phyloP scores from a whole-genome alignment of 805 yeast species.

The Maudiozyma barnettii region DNA sequence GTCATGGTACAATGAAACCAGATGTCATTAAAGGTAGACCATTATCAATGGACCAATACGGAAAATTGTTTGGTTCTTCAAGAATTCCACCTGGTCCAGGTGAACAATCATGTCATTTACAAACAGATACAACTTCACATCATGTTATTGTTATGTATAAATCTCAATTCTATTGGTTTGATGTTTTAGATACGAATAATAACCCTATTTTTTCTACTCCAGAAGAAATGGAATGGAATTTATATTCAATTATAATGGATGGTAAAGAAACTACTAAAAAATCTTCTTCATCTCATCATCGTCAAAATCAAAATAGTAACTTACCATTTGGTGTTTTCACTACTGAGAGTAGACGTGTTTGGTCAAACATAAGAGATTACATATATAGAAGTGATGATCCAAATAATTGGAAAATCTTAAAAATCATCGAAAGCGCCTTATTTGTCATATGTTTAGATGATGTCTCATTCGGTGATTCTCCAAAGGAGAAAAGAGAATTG shows the following conservation, averaged over 20 bases:
- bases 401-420: constrained; percentile 59
- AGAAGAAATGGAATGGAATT: constrained; percentile 64
- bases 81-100: constrained; percentile 77
- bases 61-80: constrained; percentile 76
- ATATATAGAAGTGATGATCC: constrained; percentile 37
- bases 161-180: constrained; percentile 92
- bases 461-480: constrained; percentile 32
- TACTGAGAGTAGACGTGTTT: constrained; percentile 77
- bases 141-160: constrained; percentile 76
- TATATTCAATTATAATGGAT: constrained; percentile 67
- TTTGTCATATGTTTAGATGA: constrained; percentile 81
- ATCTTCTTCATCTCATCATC: too few relatives aligned
- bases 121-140: constrained; percentile 62
- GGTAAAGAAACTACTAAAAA: constrained; percentile 30
- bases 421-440: constrained; percentile 70
- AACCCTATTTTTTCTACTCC: constrained; percentile 59
- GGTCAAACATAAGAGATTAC: constrained; percentile 67
- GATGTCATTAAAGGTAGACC: constrained; percentile 58
- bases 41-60: constrained; percentile 86
- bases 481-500: constrained; percentile 48
- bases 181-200: constrained; percentile 67
- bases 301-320: background rate
- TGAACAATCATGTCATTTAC: constrained; percentile 55
- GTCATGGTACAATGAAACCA: constrained; percentile 62
- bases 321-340: constrained; percentile 81